Base-by-base conservation (phyloP, 2,329 filamentous ascomycete genomes). In the Metarhizium robertsii region DNA sequence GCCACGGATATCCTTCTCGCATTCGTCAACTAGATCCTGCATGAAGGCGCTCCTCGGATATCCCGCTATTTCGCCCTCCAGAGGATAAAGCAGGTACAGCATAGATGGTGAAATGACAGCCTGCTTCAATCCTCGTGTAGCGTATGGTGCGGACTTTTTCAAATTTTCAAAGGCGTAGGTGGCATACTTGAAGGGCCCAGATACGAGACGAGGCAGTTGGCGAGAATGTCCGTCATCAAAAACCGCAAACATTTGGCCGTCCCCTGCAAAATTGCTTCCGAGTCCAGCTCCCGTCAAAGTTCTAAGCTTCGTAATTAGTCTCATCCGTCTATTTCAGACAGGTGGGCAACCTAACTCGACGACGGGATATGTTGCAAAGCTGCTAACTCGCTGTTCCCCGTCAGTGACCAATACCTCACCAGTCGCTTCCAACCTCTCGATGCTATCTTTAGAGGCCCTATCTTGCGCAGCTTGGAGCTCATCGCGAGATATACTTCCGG, bases 221-320 rank as follows among this genome's bases (percentile, higher is more conserved):
- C 57, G 57, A 40, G 57, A 50, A 20, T 59, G 57, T 13, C 57
- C 57, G 48, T 59, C 57, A 3, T 55, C 57, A 18, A 59, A 57
- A 36, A 47, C 36, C 6, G 53, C 55, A 47, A 59, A 55, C 50
- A 50, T 55, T 42, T 57, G 55, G 4, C 57, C 57, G 43, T 57
- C 57, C 6, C 36, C 57, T 13, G 45, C 50, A 38, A 59, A 46
- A 4, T 55, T 59, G 18, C 45, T 42, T 13, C 51, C 42, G 13
- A 59, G 42, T 14, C 55, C 57, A 6, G 50, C 36, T 40, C 57
- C 57, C 10, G 47, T 52, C 10, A 59, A 34, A n/a, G 57, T 59
- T 16, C 57, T 59, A 18, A 18, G 10, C 43, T 50, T 6, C 11
- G 13, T 6, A 34, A 34, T 50, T n/a, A 30, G 34, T 50, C 8